phyloP scores from a whole-genome alignment of 306 rosid genomes.

The Luffa acutangula region DNA sequence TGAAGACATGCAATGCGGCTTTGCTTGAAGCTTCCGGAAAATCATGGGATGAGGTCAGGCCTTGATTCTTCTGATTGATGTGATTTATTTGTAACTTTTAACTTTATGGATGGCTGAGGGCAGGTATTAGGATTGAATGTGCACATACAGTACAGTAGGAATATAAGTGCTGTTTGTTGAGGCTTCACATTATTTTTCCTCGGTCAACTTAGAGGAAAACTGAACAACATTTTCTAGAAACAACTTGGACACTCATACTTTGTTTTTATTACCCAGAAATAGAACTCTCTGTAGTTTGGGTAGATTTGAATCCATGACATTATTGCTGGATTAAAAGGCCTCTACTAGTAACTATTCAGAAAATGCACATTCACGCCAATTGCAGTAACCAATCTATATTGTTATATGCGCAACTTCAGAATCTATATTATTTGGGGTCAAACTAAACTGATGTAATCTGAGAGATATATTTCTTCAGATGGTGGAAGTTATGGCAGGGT shows the following conservation, averaged over 20 bases:
- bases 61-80: conserved; percentile 9
- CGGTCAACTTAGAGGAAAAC: neutral
- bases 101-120: neutral
- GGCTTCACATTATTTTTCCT: neutral
- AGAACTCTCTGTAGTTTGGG: neutral
- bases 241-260: neutral
- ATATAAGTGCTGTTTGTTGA: neutral
- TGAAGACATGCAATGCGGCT: conserved; percentile 89
- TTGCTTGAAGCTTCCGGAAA: conserved; percentile 79
- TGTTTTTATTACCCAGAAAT: neutral
- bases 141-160: neutral
- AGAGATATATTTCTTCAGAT: neutral
- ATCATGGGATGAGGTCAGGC: conserved; percentile 84
- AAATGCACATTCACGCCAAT: neutral
- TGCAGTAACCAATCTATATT: neutral
- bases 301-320: neutral
- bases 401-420: neutral
- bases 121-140: neutral
- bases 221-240: neutral
- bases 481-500: neutral
- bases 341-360: neutral
- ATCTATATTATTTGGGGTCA: neutral
- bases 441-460: neutral
- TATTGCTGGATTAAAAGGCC: neutral
- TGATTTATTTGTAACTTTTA: neutral